phyloP scores from a whole-genome alignment of 345 rosid genomes.

The Citrus medica region DNA sequence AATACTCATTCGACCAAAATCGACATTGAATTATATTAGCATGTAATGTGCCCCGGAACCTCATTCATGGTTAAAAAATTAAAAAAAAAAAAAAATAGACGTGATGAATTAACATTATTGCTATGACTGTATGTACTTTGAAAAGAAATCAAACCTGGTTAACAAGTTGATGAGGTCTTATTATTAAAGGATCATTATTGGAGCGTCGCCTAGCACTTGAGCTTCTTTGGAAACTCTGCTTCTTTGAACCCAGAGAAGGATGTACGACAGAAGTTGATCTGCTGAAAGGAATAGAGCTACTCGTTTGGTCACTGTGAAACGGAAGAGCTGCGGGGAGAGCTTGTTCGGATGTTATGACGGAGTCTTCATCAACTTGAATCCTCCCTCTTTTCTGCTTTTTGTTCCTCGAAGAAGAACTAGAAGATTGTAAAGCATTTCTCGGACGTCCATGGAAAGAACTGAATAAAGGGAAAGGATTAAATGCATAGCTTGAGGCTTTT shows the following conservation, averaged over 20 bases:
- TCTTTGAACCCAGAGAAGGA: constrained; percentile 13
- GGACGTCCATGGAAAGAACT: neutral
- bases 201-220: constrained; percentile 29
- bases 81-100: too few species aligned
- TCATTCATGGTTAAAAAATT: too few species aligned
- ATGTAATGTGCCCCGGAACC: too few species aligned
- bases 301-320: constrained; percentile 22
- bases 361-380: neutral
- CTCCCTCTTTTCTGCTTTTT: constrained; percentile 5
- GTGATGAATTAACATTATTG: too few species aligned
- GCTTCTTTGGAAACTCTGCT: constrained; percentile 27
- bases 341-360: constrained; percentile 15
- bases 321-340: constrained; percentile 33
- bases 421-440: neutral
- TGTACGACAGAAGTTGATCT: constrained; percentile 21
- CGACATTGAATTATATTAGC: too few species aligned
- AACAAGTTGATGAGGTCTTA: constrained; percentile 16
- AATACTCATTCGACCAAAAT: too few species aligned
- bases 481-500: neutral
- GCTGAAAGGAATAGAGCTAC: constrained; percentile 14
- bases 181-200: constrained; percentile 2
- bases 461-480: neutral
- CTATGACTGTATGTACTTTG: too few species aligned
- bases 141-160: constrained; percentile 19
- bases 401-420: neutral